Evolutionary conservation across 2,329 filamentous ascomycete genomes (phyloP), one percentile per base, ranked within the genome.

Genomic region (Fusarium chlamydosporum): DNA sequence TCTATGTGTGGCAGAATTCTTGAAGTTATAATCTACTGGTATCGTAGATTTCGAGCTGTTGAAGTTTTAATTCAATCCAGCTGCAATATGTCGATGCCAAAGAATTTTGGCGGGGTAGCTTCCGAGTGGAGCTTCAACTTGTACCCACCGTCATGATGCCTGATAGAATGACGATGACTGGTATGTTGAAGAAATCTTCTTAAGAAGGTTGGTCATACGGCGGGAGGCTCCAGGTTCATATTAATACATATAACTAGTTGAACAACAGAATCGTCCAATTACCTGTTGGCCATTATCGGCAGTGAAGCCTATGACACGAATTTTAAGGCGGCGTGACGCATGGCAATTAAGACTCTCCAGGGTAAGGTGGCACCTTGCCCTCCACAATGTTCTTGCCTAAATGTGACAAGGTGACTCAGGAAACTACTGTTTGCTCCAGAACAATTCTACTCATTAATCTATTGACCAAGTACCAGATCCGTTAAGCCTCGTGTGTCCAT

Each of bases 71-170:
- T n/a, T 37, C 7, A n/a, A 57, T 46, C 29, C 46, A 43, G 26
- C 18, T 41, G 42, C n/a, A 11, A 47, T 34, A 35, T 15, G 4
- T 20, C 12, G 34, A 13, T n/a, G 11, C 27, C 37, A 16, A n/a
- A 63, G 60, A 27, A 59, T 46, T 70, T 64, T 63, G 62, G 67
- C 57, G 67, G 67, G 67, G 67, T 70, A 70, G 50, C 43, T 67
- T 47, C 13, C 5, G 29, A 20, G 61, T 64, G 50, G 67, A 41
- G 43, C 57, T 40, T 16, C 10, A 4, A 40, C 29, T n/a, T 50
- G 12, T 35, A 42, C 41, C 23, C 45, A 38, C 45, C 48, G 47
- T 63, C 12, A 53, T 34, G 48, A 34, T 23, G 33, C 35, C 34
- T 47, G 35, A 31, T 33, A 34, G 41, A 41, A 16, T 34, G 12